Conservation (phyloP, 1,284 basidiomycete species). For the Agaricales sp. region DNA sequence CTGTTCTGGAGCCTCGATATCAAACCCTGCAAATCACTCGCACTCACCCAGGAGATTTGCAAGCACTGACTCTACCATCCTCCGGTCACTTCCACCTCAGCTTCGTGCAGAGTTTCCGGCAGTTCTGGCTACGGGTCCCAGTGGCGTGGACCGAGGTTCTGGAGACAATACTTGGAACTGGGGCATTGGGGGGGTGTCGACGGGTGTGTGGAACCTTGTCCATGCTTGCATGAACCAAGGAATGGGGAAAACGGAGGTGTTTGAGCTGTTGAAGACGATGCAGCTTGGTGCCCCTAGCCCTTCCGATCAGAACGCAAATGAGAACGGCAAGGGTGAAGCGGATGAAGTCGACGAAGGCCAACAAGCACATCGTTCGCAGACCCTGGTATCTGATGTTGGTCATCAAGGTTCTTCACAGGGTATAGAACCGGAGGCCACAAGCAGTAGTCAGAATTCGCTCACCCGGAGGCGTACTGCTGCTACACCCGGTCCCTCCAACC, state of each 20-base stretch:
- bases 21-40: background rate
- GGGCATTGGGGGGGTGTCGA: background rate
- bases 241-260: background rate
- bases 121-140: background rate
- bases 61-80: slow-evolving; percentile 1
- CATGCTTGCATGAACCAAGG: background rate
- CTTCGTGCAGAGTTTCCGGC: slow-evolving; percentile 1
- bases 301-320: background rate
- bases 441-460: background rate
- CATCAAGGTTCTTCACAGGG: background rate
- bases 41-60: background rate
- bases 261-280: background rate
- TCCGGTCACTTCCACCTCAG: background rate
- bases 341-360: background rate
- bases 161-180: background rate
- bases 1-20: background rate
- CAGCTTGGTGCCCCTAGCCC: background rate
- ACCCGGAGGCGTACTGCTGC: background rate
- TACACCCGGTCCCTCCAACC: background rate
- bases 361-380: background rate
- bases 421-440: background rate
- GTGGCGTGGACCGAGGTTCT: background rate
- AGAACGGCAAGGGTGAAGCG: background rate
- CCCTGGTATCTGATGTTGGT: background rate
- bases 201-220: background rate